Evolutionary conservation across 1,284 basidiomycete genomes (phyloP).

Genomic region (Heterobasidion irregulare): DNA sequence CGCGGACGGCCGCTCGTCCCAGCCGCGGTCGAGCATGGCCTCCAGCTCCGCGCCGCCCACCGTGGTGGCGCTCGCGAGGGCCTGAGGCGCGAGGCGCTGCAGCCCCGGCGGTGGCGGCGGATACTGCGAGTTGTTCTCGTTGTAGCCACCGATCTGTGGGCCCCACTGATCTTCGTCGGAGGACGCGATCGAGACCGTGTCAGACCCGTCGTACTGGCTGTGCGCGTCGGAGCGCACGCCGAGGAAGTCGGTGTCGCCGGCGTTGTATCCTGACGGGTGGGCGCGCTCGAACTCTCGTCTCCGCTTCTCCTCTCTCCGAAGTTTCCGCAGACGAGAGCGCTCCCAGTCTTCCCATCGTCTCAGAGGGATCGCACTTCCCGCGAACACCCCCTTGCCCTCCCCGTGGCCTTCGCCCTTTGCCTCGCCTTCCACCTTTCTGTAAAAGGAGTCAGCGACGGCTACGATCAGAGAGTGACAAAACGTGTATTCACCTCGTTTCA

Average conservation of each 20-base stretch:
- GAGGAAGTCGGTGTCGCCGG: conserved; percentile 48
- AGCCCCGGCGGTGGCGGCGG: conserved; percentile 80
- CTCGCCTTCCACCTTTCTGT: conserved; percentile 93
- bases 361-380: conserved; percentile 70
- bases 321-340: conserved; percentile 87
- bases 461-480: background rate
- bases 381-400: conserved; percentile 48
- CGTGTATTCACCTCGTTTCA: conserved; percentile 71
- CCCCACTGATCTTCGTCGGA: conserved; percentile 96
- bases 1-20: conserved; percentile 54
- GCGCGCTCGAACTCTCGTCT: conserved; percentile 71
- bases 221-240: conserved; percentile 38
- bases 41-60: conserved; percentile 74
- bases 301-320: conserved; percentile 84
- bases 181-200: conserved; percentile 71
- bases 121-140: conserved; percentile 73
- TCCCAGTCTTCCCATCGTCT: conserved; percentile 99
- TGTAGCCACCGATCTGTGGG: conserved; percentile 78
- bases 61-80: conserved; percentile 47
- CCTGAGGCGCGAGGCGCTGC: conserved; percentile 24
- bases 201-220: conserved; percentile 66
- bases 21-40: conserved; percentile 84
- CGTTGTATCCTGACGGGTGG: conserved; percentile 59
- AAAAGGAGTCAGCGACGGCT: conserved; percentile 9
- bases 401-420: conserved; percentile 60